phyloP scores from a whole-genome alignment of 345 rosid species.

The Cochlearia excelsa region DNA sequence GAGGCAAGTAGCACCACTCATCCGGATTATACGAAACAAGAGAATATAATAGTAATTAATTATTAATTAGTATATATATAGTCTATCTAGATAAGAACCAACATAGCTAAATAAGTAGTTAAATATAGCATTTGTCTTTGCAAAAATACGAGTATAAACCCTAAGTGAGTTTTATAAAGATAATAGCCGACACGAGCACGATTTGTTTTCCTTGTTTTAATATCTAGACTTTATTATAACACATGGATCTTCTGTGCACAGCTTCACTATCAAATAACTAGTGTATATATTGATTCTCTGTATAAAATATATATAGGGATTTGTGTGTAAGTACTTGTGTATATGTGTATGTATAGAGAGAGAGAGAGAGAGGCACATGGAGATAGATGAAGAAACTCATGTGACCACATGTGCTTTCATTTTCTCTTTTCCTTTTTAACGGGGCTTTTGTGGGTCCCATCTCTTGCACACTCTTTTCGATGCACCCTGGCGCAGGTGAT shows the following conservation, averaged over 20 bases:
- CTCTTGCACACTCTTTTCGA: conserved; percentile 19
- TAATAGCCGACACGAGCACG: conserved; percentile 20
- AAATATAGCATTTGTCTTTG: neutral
- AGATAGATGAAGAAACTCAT: conserved; percentile 26
- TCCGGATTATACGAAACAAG: too few species aligned
- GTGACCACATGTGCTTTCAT: conserved; percentile 37
- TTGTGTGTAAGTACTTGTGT: neutral
- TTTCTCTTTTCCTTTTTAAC: conserved; percentile 32
- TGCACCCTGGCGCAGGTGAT: conserved; percentile 35
- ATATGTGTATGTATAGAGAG: too few species aligned
- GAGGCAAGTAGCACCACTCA: too few species aligned
- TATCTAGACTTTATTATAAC: too few species aligned
- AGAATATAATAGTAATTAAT: too few species aligned
- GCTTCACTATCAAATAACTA: neutral
- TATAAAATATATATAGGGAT: too few species aligned
- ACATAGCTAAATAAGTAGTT: neutral
- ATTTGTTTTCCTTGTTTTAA: neutral
- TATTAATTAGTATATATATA: too few species aligned
- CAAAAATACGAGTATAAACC: neutral
- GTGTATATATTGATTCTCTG: conserved; percentile 7
- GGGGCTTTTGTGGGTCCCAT: conserved; percentile 28
- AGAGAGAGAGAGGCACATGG: too few species aligned
- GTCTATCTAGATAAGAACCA: neutral
- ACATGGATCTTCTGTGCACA: too few species aligned
- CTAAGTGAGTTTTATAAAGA: conserved; percentile 14